Base-by-base conservation (phyloP, 2,329 filamentous ascomycete species). In the Aspergillus floridensis region DNA sequence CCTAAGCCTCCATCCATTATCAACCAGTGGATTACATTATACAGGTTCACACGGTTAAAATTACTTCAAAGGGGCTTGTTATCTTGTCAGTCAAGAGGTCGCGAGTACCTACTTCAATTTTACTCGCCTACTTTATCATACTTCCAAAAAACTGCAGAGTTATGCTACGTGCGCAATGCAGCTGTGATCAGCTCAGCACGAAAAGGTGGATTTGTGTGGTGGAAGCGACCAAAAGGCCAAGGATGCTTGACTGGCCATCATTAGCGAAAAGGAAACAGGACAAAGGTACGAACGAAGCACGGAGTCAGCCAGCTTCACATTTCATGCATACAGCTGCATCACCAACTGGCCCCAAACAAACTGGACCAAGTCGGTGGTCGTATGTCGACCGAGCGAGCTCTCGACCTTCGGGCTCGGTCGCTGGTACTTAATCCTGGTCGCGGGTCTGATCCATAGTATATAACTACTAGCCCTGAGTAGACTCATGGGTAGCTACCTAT, bases 311-410 rank as follows among this genome's bases (percentile, higher is more conserved):
- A 32, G 19, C 52, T 49, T 16, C 44, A 32, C 14, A 52, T 38
- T 14, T 44, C 53, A 32, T n/a, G 22, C 38, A 48, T 53, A 52
- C 59, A 58, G 52, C 49, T 60, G 48, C 56, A 62, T 26, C 44
- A 64, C 64, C 58, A 65, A 57, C 63, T 67, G 65, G 65, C 65
- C 52, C 65, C 64, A 67, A 60, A 66, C 59, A 67, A 56, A 48
- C 32, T 29, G 50, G 54, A 57, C 60, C 65, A 67, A 62, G 63
- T 60, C 57, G 56, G 38, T 57, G 53, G 53, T 48, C 19, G 7
- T 48, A 26, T 16, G 41, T 52, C 21, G 11, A 32, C 51, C 7
- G 19, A 32, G 29, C 38, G 41, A 48, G 32, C 50, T 14, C n/a
- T 46, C 29, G 48, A 31, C n/a, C 29, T 48, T 55, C 32, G 22